Evolutionary conservation across 179 eudicot genomes (phyloP).

Genomic region (Silene coronaria): DNA sequence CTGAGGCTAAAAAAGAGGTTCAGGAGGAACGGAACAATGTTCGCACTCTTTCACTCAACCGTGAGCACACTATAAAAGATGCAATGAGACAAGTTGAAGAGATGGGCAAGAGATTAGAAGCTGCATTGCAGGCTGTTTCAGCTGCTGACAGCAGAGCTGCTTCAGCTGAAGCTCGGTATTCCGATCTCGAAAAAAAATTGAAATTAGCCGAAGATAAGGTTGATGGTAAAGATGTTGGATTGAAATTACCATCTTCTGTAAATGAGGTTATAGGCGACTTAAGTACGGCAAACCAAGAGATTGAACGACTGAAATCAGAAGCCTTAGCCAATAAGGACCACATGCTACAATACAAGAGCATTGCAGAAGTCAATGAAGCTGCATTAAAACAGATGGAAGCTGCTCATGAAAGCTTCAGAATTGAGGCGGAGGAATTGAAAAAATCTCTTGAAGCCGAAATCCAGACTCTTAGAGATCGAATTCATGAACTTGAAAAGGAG

Average conservation of each 20-base stretch:
- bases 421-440: conserved; percentile 64
- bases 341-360: conserved; percentile 85
- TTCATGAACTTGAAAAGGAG: conserved; percentile 60
- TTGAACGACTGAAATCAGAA: conserved; percentile 67
- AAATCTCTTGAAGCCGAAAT: conserved; percentile 66
- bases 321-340: conserved; percentile 64
- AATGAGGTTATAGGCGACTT: conserved; percentile 39
- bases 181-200: conserved; percentile 56
- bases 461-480: conserved; percentile 42
- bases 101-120: conserved; percentile 64
- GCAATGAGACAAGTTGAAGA: conserved; percentile 75
- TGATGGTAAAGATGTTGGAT: conserved; percentile 33
- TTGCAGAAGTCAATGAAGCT: conserved; percentile 81
- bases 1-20: conserved; percentile 86
- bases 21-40: conserved; percentile 64
- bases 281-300: conserved; percentile 47
- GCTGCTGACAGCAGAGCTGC: conserved; percentile 81
- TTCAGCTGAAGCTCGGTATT: conserved; percentile 68
- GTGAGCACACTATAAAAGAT: conserved; percentile 56
- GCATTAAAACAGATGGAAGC: conserved; percentile 79
- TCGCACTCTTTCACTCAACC: conserved; percentile 54
- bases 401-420: conserved; percentile 58
- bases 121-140: conserved; percentile 58
- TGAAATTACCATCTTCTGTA: conserved; percentile 31
- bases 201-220: conserved; percentile 41